Evolutionary conservation across 768 basidiomycete genomes (phyloP), one percentile per base, ranked within the genome.

Genomic region (Polyporus arcularius): DNA sequence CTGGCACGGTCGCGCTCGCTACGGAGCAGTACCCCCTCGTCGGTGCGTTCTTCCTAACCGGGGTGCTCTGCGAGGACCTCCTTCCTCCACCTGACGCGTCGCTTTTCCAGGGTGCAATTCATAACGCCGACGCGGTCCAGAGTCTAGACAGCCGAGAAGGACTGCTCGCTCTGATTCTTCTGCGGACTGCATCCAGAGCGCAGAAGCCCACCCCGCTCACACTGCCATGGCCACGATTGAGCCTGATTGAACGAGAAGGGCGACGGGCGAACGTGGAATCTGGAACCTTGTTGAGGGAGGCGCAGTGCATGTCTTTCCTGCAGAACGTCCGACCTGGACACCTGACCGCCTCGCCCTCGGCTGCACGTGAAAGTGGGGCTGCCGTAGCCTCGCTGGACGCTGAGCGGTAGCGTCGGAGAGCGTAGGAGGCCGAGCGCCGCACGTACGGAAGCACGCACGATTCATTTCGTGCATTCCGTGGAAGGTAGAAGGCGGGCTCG

Each of bases 41-140:
- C 14, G 46, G 46, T 48, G 46, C 46, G 46, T 28, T 26, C 46
- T 48, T 28, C 10, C 21, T 48, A 26, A 12, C 10, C 46, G 2
- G 6, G 46, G 46, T 35, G 15, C 31, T 32, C 11, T 53, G 30
- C 11, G 39, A 18, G 16, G 4, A 32, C 38, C 7, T 18, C 18
- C 15, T 38, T 11, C 54, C 38, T 16, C 28, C 35, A 35, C 35
- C 35, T 35, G 35, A 35, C 35, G 35, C 35, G 21, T 26, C 45
- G 12, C 45, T 31, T 26, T 41, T 43, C n/a, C 21, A 47, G 51
- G 41, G 39, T 47, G 45, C 43, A 14, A 39, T 47, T 30, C 53
- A 54, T 49, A 26, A 54, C 58, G 58, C 58, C 39, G 45, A 31
- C 39, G 15, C 38, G 52, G 58, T 8, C 53, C 43, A 61, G 60